These are phyloP conservation scores for Syncephalastrum contaminatum DNA, from an alignment of 371 early-diverging fungal genomes.

Conservation along the genomic window DNA sequence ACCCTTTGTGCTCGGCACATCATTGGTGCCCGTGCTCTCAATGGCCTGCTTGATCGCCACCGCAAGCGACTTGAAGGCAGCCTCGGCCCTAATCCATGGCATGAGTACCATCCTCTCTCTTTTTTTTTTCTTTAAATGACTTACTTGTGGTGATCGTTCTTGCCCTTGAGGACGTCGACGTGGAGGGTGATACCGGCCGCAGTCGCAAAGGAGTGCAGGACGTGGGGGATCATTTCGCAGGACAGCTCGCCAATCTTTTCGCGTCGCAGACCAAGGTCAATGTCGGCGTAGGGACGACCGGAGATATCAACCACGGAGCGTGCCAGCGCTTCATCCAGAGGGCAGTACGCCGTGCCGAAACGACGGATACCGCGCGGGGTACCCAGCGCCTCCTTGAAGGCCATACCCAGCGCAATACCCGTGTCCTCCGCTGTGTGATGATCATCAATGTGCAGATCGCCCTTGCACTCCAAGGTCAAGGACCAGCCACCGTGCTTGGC, in stretches of 20 bases:
- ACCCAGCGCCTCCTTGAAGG: slow-evolving; percentile 91
- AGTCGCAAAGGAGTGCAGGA: slow-evolving; percentile 88
- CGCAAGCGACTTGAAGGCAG: slow-evolving; percentile 97
- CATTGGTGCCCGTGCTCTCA: slow-evolving; percentile 75
- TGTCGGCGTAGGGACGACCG: slow-evolving; percentile 85
- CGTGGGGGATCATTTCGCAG: slow-evolving; percentile 97
- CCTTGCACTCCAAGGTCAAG: slow-evolving; percentile 75
- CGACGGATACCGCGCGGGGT: slow-evolving; percentile 89
- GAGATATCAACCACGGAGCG: slow-evolving; percentile 97
- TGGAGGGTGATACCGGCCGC: slow-evolving; percentile 93
- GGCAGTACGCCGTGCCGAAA: slow-evolving; percentile 94
- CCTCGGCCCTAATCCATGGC: slow-evolving; percentile 70
- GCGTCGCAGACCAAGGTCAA: slow-evolving; percentile 83
- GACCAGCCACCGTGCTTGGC: slow-evolving; percentile 94
- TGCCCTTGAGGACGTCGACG: slow-evolving; percentile 90
- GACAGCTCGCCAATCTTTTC: slow-evolving; percentile 88
- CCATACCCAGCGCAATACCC: slow-evolving; percentile 90
- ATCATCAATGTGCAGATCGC: slow-evolving; percentile 95
- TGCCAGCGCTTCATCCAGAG: slow-evolving; percentile 94
- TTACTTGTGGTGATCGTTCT: slow-evolving; percentile 93
- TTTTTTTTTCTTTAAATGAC: slow-evolving; percentile 5
- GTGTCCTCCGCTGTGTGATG: slow-evolving; percentile 97
- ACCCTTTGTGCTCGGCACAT: slow-evolving; percentile 95
- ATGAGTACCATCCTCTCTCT: too few species aligned
- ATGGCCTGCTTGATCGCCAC: slow-evolving; percentile 88